A percentile compares a stretch with the other conserved stretches of the same genome.
Conservation (phyloP, 495 filamentous ascomycete species). For the Schizothecium vesticola region DNA sequence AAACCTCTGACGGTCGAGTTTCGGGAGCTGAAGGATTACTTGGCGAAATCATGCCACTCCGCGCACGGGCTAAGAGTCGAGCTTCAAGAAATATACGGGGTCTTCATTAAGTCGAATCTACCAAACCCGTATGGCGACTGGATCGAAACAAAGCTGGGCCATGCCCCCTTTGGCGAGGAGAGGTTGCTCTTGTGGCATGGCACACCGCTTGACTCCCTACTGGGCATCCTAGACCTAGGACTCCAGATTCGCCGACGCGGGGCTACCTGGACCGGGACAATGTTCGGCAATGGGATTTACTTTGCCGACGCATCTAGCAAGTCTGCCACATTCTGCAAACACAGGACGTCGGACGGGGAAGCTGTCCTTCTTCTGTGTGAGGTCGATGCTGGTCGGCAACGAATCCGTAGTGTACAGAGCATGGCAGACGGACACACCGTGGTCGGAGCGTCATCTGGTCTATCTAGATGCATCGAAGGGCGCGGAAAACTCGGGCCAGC, state of each 20-base stretch:
- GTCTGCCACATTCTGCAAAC: constrained; percentile 60
- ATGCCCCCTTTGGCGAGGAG: constrained; percentile 51
- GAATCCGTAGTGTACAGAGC: not conserved
- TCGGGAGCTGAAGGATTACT: constrained; percentile 51
- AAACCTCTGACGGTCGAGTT: constrained; percentile 55
- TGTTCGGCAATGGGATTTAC: constrained; percentile 69
- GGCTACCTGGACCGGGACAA: constrained; percentile 60
- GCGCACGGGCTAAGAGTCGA: constrained; percentile 49
- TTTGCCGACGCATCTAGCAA: constrained; percentile 59
- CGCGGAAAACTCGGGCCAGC: not conserved
- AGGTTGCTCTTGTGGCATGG: constrained; percentile 63
- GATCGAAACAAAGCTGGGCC: constrained; percentile 40
- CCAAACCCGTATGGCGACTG: constrained; percentile 37
- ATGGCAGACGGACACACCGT: not conserved
- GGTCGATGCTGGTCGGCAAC: constrained; percentile 49
- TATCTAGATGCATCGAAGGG: constrained; percentile 2
- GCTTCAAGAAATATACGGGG: constrained; percentile 63
- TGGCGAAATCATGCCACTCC: constrained; percentile 48
- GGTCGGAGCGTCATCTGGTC: not conserved
- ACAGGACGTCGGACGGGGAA: constrained; percentile 29
- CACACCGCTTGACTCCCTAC: constrained; percentile 60
- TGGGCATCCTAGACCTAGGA: constrained; percentile 66
- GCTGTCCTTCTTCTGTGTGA: constrained; percentile 58
- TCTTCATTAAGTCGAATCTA: constrained; percentile 25
- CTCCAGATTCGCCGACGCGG: constrained; percentile 68